phyloP scores from a whole-genome alignment of 2,329 filamentous ascomycete species.

The Fusarium sp. region DNA sequence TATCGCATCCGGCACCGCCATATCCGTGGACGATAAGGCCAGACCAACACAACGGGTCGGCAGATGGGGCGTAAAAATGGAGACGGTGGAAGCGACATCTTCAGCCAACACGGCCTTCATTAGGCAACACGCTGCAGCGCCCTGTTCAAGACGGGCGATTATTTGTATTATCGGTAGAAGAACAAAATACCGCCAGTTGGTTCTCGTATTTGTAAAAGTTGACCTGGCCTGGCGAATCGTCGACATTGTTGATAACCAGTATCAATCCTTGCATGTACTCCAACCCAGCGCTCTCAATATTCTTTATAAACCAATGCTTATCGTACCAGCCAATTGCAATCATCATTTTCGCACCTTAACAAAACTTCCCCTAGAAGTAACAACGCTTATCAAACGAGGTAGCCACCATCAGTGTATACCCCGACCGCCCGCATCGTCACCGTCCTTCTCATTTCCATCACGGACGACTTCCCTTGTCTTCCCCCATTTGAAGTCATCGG shows the following conservation, averaged over 20 bases:
- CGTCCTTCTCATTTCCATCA: slow-evolving; percentile 47
- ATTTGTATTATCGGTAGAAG: too few species aligned
- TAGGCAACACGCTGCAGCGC: too few species aligned
- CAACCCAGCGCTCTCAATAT: neutral
- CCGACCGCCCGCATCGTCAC: slow-evolving; percentile 45
- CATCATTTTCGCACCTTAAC: neutral
- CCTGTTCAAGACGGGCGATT: too few species aligned
- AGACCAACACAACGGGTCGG: neutral
- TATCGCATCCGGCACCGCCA: neutral
- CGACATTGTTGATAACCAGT: slow-evolving; percentile 22
- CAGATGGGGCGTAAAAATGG: neutral
- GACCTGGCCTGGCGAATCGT: slow-evolving; percentile 2
- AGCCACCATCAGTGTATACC: slow-evolving; percentile 38
- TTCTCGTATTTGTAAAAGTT: slow-evolving; percentile 6
- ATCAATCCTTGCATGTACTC: slow-evolving; percentile 21
- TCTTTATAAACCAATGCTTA: neutral
- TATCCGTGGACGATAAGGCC: neutral
- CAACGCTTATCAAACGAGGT: too few species aligned
- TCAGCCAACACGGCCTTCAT: too few species aligned
- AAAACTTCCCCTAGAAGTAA: too few species aligned
- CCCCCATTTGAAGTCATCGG: slow-evolving; percentile 64
- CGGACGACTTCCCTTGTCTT: slow-evolving; percentile 60
- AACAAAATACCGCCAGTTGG: too few species aligned
- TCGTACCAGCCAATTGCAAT: neutral
- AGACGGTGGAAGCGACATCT: too few species aligned